These are phyloP conservation scores for Aureoboletus auriporus DNA, from an alignment of 768 basidiomycete genomes.

Conservation along the genomic window DNA sequence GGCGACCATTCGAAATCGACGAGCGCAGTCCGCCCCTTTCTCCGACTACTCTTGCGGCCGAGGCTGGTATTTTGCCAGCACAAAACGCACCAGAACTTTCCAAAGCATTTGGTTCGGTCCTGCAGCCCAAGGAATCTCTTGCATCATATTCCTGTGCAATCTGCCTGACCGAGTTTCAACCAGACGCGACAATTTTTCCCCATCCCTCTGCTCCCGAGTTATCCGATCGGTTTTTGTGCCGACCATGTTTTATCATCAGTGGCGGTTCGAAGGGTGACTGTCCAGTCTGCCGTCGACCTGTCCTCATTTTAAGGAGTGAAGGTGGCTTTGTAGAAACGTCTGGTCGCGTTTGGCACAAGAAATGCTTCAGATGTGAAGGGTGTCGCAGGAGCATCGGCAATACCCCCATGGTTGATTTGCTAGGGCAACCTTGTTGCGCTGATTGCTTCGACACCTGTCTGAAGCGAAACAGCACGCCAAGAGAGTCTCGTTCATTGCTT, in stretches of 20 bases:
- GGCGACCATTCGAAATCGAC: conserved; percentile 28
- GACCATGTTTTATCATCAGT: conserved; percentile 62
- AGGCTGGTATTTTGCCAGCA: conserved; percentile 59
- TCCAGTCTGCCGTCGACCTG: conserved; percentile 61
- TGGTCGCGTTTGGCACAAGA: conserved; percentile 75
- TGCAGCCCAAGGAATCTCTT: conserved; percentile 76
- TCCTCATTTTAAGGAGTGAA: conserved; percentile 71
- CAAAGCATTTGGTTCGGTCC: conserved; percentile 81
- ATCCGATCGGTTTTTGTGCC: conserved; percentile 63
- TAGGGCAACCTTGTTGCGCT: conserved; percentile 73
- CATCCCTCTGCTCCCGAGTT: conserved; percentile 41
- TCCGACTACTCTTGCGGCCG: conserved; percentile 46
- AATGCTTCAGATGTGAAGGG: conserved; percentile 71
- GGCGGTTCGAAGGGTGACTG: conserved; percentile 80
- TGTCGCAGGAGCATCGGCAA: conserved; percentile 73
- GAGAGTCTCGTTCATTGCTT: conserved; percentile 36
- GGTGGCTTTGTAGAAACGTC: conserved; percentile 73
- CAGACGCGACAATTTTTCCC: conserved; percentile 85
- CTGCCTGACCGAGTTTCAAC: conserved; percentile 63
- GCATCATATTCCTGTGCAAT: conserved; percentile 62
- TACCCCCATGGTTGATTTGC: conserved; percentile 76
- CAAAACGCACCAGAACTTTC: conserved; percentile 60
- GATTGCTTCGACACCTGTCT: conserved; percentile 81
- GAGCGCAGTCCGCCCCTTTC: conserved; percentile 25
- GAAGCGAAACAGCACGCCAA: conserved; percentile 44